phyloP scores from a whole-genome alignment of 257 asterid species.

The Paulownia fortunei region DNA sequence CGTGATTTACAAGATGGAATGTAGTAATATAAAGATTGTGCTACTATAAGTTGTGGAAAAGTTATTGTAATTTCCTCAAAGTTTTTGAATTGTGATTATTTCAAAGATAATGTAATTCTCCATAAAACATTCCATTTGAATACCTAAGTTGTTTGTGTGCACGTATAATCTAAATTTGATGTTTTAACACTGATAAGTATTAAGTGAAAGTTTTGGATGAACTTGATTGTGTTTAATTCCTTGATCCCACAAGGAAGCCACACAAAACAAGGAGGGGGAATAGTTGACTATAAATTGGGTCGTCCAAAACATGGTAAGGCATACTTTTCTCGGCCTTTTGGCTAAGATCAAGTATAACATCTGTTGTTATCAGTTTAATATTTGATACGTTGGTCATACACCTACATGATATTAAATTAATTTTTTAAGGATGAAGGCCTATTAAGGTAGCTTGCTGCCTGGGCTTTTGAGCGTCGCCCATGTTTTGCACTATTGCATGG shows the following conservation, averaged over 20 bases:
- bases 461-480: constrained; percentile 5
- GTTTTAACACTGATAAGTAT: too few species aligned
- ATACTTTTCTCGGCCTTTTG: constrained; percentile 82
- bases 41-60: neutral
- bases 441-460: constrained; percentile 3
- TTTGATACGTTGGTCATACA: neutral
- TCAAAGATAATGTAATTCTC: neutral
- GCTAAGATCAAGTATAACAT: constrained; percentile 68
- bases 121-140: neutral
- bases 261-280: neutral
- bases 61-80: neutral
- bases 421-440: neutral
- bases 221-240: neutral
- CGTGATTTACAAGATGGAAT: neutral
- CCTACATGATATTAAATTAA: constrained; percentile 9
- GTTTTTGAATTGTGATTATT: neutral
- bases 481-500: constrained; percentile 15
- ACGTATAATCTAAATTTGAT: too few species aligned
- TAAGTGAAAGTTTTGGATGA: neutral
- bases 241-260: neutral
- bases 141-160: too few species aligned
- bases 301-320: constrained; percentile 21
- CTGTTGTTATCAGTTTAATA: constrained; percentile 31
- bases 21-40: neutral
- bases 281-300: neutral